These are phyloP conservation scores for Eucalyptus sp. DNA, from an alignment of 345 rosid genomes.

Conservation along the genomic window DNA sequence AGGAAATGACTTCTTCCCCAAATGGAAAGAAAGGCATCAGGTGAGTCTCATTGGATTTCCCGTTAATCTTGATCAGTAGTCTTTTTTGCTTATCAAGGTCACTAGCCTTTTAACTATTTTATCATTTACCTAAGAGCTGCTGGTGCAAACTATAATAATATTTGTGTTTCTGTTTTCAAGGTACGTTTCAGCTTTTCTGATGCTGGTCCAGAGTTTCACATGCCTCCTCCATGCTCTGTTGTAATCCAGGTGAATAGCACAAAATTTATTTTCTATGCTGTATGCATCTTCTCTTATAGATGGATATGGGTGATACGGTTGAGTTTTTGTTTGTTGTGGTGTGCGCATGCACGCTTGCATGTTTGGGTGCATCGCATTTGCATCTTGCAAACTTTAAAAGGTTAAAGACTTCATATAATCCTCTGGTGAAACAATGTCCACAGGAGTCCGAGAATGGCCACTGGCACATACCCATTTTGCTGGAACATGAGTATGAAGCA, in stretches of 20 bases:
- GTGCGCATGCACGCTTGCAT: neutral
- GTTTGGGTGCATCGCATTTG: neutral
- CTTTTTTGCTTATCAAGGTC: neutral
- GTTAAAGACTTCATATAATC: neutral
- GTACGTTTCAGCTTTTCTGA: slow-evolving; percentile 45
- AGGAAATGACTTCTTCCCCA: slow-evolving; percentile 62
- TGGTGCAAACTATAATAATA: neutral
- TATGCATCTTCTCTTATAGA: neutral
- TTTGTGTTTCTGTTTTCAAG: slow-evolving; percentile 3
- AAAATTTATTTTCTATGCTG: neutral
- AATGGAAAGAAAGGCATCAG: slow-evolving; percentile 79
- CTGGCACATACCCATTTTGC: slow-evolving; percentile 59
- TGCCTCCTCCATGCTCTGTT: slow-evolving; percentile 54
- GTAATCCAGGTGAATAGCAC: slow-evolving; percentile 42
- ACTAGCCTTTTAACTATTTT: neutral
- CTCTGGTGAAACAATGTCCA: neutral
- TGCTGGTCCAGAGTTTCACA: slow-evolving; percentile 38
- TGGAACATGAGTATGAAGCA: slow-evolving; percentile 19
- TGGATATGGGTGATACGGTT: neutral
- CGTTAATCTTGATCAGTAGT: neutral
- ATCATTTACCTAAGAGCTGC: neutral
- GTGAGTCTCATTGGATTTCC: slow-evolving; percentile 9
- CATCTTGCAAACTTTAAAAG: neutral
- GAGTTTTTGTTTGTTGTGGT: neutral
- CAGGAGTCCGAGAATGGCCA: slow-evolving; percentile 66